Evolutionary conservation across 2,329 filamentous ascomycete species (phyloP), one percentile per base, ranked within the genome.

Genomic region (Monosporascus sp.): DNA sequence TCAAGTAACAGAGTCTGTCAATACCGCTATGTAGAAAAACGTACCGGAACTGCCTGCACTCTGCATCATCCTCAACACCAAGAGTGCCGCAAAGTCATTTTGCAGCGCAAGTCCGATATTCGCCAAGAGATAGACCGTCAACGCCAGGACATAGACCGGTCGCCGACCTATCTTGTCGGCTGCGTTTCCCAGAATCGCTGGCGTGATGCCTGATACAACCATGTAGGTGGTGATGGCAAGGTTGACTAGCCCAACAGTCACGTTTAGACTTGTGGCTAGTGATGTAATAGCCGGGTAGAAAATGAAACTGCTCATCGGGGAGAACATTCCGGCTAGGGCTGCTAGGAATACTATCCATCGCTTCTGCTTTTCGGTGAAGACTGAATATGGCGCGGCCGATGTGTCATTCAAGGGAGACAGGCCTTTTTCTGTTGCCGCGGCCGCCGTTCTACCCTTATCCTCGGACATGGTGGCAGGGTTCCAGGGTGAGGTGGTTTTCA

Each of bases 31-130:
- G 16, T n/a, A 3, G 4, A 22, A 19, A 7, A n/a, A 49, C 48
- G 7, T 38, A 56, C 55, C 57, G 3, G 53, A 53, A 37, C 41
- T 55, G 20, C 49, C 57, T 2, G 51, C 57, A 16, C 76, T 79
- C 60, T 83, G 79, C 22, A 81, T 46, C 51, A 71, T 72, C 0
- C 80, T 69, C n/a, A 82, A 63, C 2, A 78, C 67, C 44, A 83
- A 52, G 3, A 82, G 61, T 1, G 77, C 72, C 0, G 67, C 63
- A 51, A 75, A 77, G 55, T 62, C 72, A 52, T 70, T 65, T 56
- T 77, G 73, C 43, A 76, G 53, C 3, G 69, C 74, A 5, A 79
- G 66, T 1, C 71, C 76, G 26, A 78, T 64, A 38, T 72, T 72
- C n/a, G 70, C 71, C 1, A 54, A 60, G 7, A 72, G 50, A 43